Evolutionary conservation across 2,329 filamentous ascomycete species (phyloP).

Genomic region (Colletotrichum higginsianum): DNA sequence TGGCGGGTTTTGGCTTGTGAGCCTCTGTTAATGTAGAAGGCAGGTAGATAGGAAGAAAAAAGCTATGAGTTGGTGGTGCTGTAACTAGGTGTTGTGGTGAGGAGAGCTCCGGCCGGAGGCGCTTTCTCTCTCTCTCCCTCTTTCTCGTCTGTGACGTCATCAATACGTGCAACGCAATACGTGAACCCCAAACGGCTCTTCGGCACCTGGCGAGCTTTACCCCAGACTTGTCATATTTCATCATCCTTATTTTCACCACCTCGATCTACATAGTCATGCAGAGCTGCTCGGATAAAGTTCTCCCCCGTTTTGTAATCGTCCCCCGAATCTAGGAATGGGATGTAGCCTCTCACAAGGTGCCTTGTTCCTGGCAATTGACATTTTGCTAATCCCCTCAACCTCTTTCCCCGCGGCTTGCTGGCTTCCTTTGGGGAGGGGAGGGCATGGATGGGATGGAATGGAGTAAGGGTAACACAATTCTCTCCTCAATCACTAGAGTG

Average conservation of each 20-base stretch:
- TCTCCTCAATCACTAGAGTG: no score
- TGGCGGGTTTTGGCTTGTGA: no score
- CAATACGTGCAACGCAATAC: slow-evolving; percentile 23
- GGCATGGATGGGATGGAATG: no score
- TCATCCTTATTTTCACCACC: slow-evolving; percentile 25
- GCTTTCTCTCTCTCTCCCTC: slow-evolving; percentile 1
- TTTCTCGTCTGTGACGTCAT: slow-evolving; percentile 30
- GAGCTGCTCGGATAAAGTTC: no score
- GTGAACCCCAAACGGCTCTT: background rate
- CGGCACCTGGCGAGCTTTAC: slow-evolving; percentile 14
- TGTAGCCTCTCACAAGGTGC: no score
- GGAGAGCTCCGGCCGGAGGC: slow-evolving; percentile 12
- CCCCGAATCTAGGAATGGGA: no score
- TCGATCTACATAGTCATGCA: background rate
- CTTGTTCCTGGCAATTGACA: no score
- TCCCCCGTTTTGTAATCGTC: no score
- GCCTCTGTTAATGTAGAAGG: background rate
- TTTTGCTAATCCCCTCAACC: no score
- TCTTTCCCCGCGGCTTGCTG: no score
- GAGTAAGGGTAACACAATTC: no score
- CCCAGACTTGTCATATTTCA: slow-evolving; percentile 14
- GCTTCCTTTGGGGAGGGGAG: no score
- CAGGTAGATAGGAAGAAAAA: background rate
- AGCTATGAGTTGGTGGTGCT: background rate
- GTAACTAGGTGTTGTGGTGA: background rate